Conservation (phyloP, 495 filamentous ascomycete species). For the Aspergillus biplanus region DNA sequence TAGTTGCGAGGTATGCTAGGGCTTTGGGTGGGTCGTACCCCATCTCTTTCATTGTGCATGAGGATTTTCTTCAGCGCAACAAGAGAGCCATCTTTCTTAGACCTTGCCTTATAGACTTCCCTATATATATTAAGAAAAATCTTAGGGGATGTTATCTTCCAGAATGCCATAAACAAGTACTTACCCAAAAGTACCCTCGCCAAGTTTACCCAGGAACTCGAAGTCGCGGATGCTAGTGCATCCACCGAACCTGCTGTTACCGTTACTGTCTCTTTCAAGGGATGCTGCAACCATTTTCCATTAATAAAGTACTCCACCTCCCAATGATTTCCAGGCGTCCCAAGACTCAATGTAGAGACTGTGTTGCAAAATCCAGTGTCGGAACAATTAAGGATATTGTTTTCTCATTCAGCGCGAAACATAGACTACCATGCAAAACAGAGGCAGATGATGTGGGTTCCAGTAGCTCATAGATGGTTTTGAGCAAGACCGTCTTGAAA, state of each 20-base stretch:
- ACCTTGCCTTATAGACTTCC: constrained; percentile 89
- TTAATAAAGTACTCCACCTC: neutral
- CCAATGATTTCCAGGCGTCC: neutral
- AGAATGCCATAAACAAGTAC: constrained; percentile 19
- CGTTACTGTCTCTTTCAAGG: constrained; percentile 41
- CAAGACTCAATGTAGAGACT: neutral
- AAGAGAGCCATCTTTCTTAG: constrained; percentile 68
- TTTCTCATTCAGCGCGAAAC: too few species aligned
- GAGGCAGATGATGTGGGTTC: too few species aligned
- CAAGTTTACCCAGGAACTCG: constrained; percentile 86
- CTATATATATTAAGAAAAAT: constrained; percentile 38
- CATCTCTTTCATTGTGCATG: constrained; percentile 97
- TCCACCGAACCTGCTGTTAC: constrained; percentile 65
- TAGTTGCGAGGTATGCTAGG: constrained; percentile 10
- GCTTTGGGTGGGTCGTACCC: constrained; percentile 53
- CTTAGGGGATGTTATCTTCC: neutral
- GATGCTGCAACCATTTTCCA: constrained; percentile 40
- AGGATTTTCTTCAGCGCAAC: constrained; percentile 95
- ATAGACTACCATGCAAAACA: too few species aligned
- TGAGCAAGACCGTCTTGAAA: too few species aligned
- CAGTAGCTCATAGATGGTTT: too few species aligned
- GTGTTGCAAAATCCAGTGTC: too few species aligned
- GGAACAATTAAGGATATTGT: too few species aligned
- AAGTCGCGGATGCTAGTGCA: constrained; percentile 89
- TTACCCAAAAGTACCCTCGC: constrained; percentile 96